Conservation (phyloP, 108 stramenopile genomes). For the Skeletonema potamos region DNA sequence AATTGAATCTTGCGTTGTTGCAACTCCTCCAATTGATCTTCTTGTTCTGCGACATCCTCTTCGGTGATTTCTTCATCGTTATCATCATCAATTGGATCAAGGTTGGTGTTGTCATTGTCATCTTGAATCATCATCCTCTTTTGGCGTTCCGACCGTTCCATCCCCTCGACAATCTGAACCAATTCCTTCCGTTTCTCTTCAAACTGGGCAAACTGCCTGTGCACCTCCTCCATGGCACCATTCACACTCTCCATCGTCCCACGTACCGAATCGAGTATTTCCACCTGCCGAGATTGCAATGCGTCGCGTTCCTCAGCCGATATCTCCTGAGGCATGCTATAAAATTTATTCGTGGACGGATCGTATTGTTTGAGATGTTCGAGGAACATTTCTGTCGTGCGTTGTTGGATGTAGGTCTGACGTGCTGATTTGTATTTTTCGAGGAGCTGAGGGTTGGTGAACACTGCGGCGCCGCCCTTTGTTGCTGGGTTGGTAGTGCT, state of each 20-base stretch:
- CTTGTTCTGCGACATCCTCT: conserved; percentile 28
- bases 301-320: conserved; percentile 13
- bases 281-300: conserved; percentile 8
- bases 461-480: no score
- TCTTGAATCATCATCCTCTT: conserved; percentile 3
- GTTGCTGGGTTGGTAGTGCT: background rate
- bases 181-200: conserved; percentile 30
- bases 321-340: conserved; percentile 10
- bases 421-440: conserved; percentile 48
- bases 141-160: conserved; percentile 16
- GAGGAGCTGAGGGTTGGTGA: conserved; percentile 14
- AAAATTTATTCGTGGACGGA: conserved; percentile 1
- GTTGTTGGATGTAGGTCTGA: conserved; percentile 44
- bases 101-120: conserved; percentile 19
- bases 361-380: conserved; percentile 29
- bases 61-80: conserved; percentile 45
- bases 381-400: conserved; percentile 40
- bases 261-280: conserved; percentile 1
- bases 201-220: conserved; percentile 18
- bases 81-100: background rate
- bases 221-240: conserved; percentile 1
- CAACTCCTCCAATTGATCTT: conserved; percentile 34
- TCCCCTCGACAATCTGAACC: conserved; percentile 24
- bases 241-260: conserved; percentile 15
- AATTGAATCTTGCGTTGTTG: conserved; percentile 10